These are phyloP conservation scores for Amanita exitialis DNA, from an alignment of 768 basidiomycete genomes.

Conservation along the genomic window DNA sequence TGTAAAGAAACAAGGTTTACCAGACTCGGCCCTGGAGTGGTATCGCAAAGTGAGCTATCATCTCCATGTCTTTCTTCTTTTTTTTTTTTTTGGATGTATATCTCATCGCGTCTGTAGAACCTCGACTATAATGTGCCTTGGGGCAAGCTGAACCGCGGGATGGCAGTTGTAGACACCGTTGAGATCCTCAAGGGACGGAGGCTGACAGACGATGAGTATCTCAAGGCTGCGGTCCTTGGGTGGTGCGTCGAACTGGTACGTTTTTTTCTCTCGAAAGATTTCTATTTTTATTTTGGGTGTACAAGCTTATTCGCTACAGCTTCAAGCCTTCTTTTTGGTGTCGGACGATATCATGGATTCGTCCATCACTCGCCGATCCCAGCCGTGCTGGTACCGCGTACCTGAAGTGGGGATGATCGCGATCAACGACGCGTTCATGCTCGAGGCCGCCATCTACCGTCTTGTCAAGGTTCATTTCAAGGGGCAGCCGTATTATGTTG, in stretches of 20 bases:
- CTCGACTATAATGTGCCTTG: conserved; percentile 93
- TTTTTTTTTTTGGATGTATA: neutral
- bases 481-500: conserved; percentile 69
- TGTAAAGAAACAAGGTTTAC: conserved; percentile 66
- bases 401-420: conserved; percentile 69
- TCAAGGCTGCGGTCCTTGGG: conserved; percentile 79
- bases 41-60: conserved; percentile 52
- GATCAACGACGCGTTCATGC: conserved; percentile 95
- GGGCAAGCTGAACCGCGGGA: conserved; percentile 93
- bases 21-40: conserved; percentile 78
- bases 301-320: conserved; percentile 30
- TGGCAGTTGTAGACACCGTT: conserved; percentile 90
- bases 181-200: conserved; percentile 72
- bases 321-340: conserved; percentile 97
- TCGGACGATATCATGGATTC: conserved; percentile 97
- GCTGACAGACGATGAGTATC: conserved; percentile 78
- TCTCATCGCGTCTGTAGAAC: conserved; percentile 34
- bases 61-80: too few species aligned
- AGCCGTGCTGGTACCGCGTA: conserved; percentile 88
- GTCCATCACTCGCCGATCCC: conserved; percentile 86
- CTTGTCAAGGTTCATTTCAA: conserved; percentile 86
- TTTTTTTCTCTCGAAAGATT: conserved; percentile 10
- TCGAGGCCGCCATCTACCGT: conserved; percentile 88
- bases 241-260: conserved; percentile 94
- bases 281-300: neutral